Evolutionary conservation across 352 stramenopile species (phyloP).

Genomic region (Globisporangium sylvaticum): DNA sequence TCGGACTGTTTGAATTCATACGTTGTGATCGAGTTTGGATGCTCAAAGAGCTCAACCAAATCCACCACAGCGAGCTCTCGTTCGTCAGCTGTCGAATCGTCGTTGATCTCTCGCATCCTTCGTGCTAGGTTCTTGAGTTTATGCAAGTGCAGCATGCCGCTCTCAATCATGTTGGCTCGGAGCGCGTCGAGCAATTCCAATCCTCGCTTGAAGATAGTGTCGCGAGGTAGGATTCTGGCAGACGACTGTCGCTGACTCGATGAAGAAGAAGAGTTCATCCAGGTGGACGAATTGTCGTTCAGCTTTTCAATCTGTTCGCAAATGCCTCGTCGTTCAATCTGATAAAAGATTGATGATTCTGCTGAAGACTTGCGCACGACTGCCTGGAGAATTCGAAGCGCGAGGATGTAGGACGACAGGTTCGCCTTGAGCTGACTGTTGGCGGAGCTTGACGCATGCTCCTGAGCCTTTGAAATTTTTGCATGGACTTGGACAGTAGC

Average conservation of each 20-base stretch:
- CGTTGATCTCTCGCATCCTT: conserved; percentile 45
- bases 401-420: conserved; percentile 62
- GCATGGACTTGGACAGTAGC: not conserved
- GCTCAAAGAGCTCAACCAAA: conserved; percentile 73
- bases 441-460: not conserved
- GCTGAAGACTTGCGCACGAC: conserved; percentile 58
- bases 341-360: conserved; percentile 62
- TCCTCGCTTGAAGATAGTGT: conserved; percentile 57
- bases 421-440: conserved; percentile 29
- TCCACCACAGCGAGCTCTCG: conserved; percentile 60
- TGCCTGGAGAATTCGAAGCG: conserved; percentile 67
- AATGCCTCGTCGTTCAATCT: conserved; percentile 81
- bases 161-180: conserved; percentile 66
- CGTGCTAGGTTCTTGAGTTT: conserved; percentile 68
- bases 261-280: conserved; percentile 20
- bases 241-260: conserved; percentile 15
- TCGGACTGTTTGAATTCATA: conserved; percentile 85
- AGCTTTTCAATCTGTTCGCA: conserved; percentile 67
- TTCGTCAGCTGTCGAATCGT: conserved; percentile 21
- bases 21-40: conserved; percentile 72
- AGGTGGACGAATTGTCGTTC: conserved; percentile 36
- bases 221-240: conserved; percentile 2
- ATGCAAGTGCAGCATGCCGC: conserved; percentile 70
- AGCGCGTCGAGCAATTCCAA: conserved; percentile 51
- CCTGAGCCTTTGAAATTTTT: not conserved